Conservation (phyloP, 2,329 filamentous ascomycete genomes). For the Endoconidiophora laricicola region DNA sequence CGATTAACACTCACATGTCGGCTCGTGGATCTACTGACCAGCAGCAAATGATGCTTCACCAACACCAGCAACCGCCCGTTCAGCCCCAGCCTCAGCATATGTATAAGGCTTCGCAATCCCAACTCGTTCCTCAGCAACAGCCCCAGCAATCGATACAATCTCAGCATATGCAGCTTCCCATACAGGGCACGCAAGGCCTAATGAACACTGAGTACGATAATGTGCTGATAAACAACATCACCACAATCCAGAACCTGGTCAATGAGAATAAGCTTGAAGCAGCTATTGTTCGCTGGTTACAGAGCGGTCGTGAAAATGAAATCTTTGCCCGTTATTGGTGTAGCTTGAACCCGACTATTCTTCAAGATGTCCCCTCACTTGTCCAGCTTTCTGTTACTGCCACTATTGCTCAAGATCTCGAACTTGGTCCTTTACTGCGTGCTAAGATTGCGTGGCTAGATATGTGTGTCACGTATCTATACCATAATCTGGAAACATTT, state of each 20-base stretch:
- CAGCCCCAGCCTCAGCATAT: constrained; percentile 12
- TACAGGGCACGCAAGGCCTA: background rate
- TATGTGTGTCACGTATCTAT: constrained; percentile 38
- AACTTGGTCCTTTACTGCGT: constrained; percentile 32
- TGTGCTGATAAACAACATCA: constrained; percentile 39
- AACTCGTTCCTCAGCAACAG: constrained; percentile 14
- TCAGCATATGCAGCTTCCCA: constrained; percentile 13
- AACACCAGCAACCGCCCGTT: constrained; percentile 9
- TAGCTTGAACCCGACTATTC: constrained; percentile 22
- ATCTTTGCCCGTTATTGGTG: constrained; percentile 35
- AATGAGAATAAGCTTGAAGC: constrained; percentile 43
- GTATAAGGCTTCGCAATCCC: constrained; percentile 15
- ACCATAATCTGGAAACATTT: constrained; percentile 29
- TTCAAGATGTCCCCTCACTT: constrained; percentile 41
- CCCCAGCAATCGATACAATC: constrained; percentile 15
- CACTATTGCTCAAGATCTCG: constrained; percentile 43
- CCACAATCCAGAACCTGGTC: constrained; percentile 46
- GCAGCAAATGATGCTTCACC: constrained; percentile 7
- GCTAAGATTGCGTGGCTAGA: constrained; percentile 46
- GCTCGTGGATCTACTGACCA: constrained; percentile 17
- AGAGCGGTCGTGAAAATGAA: constrained; percentile 43
- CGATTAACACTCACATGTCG: constrained; percentile 16
- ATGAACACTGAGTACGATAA: constrained; percentile 18
- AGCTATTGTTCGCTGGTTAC: constrained; percentile 50
- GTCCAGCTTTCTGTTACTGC: constrained; percentile 48